Percentiles rank a stretch among this genome's conserved stretches.
These are phyloP conservation scores for Claviceps citrina DNA, from an alignment of 2,329 filamentous ascomycete species.

Conservation along the genomic window DNA sequence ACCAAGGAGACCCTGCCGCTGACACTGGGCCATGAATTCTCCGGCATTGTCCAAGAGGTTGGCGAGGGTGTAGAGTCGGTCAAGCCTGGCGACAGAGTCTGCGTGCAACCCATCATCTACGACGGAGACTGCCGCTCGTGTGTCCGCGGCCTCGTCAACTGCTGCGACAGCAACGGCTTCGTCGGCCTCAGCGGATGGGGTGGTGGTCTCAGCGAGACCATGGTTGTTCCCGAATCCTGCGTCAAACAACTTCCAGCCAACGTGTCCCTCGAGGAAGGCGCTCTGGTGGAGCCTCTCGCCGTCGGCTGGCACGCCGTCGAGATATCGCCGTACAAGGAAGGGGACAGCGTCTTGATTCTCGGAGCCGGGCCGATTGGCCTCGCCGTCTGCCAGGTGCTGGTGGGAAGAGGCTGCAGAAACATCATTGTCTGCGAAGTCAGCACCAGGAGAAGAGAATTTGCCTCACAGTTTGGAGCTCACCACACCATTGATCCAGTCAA, in stretches of 20 bases:
- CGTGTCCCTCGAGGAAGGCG: slow-evolving; percentile 34
- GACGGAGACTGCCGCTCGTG: slow-evolving; percentile 43
- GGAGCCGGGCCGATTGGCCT: slow-evolving; percentile 35
- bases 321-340: slow-evolving; percentile 24
- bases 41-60: slow-evolving; percentile 42
- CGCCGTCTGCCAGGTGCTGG: slow-evolving; percentile 30
- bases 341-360: slow-evolving; percentile 30
- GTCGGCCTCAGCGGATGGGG: slow-evolving; percentile 26
- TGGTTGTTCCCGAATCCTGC: slow-evolving; percentile 34
- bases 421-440: slow-evolving; percentile 33
- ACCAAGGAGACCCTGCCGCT: slow-evolving; percentile 42
- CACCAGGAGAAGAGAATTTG: slow-evolving; percentile 25
- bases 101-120: slow-evolving; percentile 43
- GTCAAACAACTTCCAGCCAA: slow-evolving; percentile 35
- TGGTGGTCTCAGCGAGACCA: slow-evolving; percentile 39
- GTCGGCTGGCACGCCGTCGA: slow-evolving; percentile 31
- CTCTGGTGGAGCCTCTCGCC: slow-evolving; percentile 35
- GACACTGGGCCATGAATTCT: slow-evolving; percentile 51
- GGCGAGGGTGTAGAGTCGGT: slow-evolving; percentile 32
- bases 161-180: slow-evolving; percentile 32
- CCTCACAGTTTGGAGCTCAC: slow-evolving; percentile 28
- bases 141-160: slow-evolving; percentile 35
- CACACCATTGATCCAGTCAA: slow-evolving; percentile 24
- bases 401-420: slow-evolving; percentile 30
- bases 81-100: slow-evolving; percentile 39